These are phyloP conservation scores for Cyberlindnera mississippiensis DNA, from an alignment of 805 yeast species.

Conservation along the genomic window DNA sequence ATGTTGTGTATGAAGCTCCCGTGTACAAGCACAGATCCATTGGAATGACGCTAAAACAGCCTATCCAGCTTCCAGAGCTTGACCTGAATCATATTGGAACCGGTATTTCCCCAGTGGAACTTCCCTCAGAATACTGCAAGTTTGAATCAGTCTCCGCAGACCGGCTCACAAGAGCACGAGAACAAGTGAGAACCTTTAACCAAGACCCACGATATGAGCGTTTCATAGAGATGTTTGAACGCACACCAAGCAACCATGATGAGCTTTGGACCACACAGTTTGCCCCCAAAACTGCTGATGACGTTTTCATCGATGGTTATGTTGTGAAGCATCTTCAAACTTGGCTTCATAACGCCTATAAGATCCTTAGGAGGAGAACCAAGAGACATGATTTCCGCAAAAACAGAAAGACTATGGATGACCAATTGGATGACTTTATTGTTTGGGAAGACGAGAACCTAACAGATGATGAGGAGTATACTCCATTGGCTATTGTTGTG, in stretches of 20 bases:
- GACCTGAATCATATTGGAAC: neutral
- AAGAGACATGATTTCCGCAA: constrained; percentile 32
- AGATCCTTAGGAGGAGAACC: constrained; percentile 31
- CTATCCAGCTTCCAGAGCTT: neutral
- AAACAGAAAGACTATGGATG: constrained; percentile 22
- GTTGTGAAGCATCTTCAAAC: constrained; percentile 20
- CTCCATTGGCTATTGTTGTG: constrained; percentile 59
- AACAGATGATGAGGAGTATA: constrained; percentile 35
- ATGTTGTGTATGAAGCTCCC: constrained; percentile 12
- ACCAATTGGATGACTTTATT: constrained; percentile 33
- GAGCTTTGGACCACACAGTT: too few relatives aligned
- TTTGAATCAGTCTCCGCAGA: too few relatives aligned
- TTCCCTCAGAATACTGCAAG: too few relatives aligned
- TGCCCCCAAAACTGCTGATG: constrained; percentile 30
- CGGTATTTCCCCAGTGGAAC: too few relatives aligned
- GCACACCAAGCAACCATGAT: too few relatives aligned
- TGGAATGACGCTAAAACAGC: constrained; percentile 1
- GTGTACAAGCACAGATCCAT: constrained; percentile 4
- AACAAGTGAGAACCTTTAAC: too few relatives aligned
- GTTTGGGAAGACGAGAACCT: constrained; percentile 22
- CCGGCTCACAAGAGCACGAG: too few relatives aligned
- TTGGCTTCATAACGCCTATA: constrained; percentile 34
- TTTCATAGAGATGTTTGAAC: too few relatives aligned
- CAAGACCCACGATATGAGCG: too few relatives aligned
- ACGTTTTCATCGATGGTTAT: constrained; percentile 28